phyloP scores from a whole-genome alignment of 768 basidiomycete species.

The Hemileccinum impolitum region DNA sequence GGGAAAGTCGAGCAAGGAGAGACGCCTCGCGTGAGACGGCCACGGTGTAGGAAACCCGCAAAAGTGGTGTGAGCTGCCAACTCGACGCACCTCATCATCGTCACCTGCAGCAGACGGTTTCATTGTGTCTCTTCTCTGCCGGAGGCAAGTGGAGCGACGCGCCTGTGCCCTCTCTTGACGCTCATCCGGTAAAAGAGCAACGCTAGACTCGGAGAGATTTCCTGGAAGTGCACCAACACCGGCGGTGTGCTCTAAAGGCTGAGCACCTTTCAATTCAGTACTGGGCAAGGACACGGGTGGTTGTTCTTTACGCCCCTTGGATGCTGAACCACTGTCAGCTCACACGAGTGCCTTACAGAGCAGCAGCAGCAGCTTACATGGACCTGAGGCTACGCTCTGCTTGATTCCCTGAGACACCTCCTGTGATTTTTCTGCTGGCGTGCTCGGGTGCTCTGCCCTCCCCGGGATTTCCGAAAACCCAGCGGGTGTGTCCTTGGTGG shows the following conservation, averaged over 20 bases:
- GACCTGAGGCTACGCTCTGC: slow-evolving; percentile 1
- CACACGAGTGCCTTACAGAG: neutral
- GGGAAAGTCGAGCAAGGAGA: neutral
- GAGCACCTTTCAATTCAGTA: slow-evolving; percentile 30
- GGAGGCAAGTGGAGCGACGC: neutral
- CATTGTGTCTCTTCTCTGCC: slow-evolving; percentile 19
- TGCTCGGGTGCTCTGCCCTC: neutral
- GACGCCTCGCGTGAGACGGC: neutral
- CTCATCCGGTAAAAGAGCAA: slow-evolving; percentile 50
- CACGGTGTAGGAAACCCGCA: neutral
- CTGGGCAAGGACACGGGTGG: slow-evolving; percentile 34
- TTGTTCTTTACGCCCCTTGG: neutral
- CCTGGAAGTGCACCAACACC: slow-evolving; percentile 54
- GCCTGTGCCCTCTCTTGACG: slow-evolving; percentile 19
- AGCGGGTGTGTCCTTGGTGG: slow-evolving; percentile 3
- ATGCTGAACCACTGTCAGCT: slow-evolving; percentile 12
- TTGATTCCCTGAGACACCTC: neutral
- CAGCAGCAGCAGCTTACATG: slow-evolving; percentile 10
- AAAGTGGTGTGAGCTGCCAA: neutral
- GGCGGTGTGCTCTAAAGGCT: slow-evolving; percentile 29
- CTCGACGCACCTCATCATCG: slow-evolving; percentile 14
- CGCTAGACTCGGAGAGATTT: slow-evolving; percentile 39
- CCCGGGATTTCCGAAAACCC: neutral
- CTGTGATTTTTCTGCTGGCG: neutral
- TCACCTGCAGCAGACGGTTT: neutral